Evolutionary conservation across 352 stramenopile species (phyloP).

Genomic region (Phytophthora pluvialis): DNA sequence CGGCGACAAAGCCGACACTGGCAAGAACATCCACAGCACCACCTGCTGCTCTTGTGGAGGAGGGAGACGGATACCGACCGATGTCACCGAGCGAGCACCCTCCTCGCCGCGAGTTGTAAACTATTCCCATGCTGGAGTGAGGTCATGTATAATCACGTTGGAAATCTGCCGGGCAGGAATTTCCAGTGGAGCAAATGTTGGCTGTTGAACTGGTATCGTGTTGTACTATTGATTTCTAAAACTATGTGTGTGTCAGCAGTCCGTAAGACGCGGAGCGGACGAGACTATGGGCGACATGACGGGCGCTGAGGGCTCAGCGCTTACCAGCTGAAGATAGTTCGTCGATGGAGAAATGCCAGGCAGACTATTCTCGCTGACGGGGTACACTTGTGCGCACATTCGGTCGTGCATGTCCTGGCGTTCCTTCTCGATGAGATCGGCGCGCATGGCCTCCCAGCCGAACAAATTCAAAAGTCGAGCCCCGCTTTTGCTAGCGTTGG

Average conservation of each 20-base stretch:
- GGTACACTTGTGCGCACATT: background rate
- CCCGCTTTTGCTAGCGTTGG: slow-evolving; percentile 31
- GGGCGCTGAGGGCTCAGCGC: slow-evolving; percentile 22
- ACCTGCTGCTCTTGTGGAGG: slow-evolving; percentile 32
- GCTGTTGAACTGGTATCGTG: slow-evolving; percentile 12
- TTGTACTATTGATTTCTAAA: slow-evolving; percentile 8
- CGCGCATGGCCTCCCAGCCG: slow-evolving; percentile 53
- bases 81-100: slow-evolving; percentile 39
- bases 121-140: slow-evolving; percentile 17
- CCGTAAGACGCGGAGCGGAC: slow-evolving; percentile 26
- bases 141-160: slow-evolving; percentile 19
- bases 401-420: slow-evolving; percentile 21
- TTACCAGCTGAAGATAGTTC: slow-evolving; percentile 31
- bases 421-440: slow-evolving; percentile 54
- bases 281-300: slow-evolving; percentile 24
- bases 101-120: slow-evolving; percentile 26
- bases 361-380: slow-evolving; percentile 11
- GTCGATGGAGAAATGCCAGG: slow-evolving; percentile 16
- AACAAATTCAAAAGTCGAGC: slow-evolving; percentile 42
- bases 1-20: slow-evolving; percentile 20
- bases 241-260: slow-evolving; percentile 19
- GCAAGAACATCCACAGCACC: slow-evolving; percentile 20
- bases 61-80: slow-evolving; percentile 48
- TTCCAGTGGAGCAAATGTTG: slow-evolving; percentile 9
- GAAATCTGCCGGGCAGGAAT: background rate